Conservation (phyloP, 2,329 filamentous ascomycete species). For the Exophiala viscosa region DNA sequence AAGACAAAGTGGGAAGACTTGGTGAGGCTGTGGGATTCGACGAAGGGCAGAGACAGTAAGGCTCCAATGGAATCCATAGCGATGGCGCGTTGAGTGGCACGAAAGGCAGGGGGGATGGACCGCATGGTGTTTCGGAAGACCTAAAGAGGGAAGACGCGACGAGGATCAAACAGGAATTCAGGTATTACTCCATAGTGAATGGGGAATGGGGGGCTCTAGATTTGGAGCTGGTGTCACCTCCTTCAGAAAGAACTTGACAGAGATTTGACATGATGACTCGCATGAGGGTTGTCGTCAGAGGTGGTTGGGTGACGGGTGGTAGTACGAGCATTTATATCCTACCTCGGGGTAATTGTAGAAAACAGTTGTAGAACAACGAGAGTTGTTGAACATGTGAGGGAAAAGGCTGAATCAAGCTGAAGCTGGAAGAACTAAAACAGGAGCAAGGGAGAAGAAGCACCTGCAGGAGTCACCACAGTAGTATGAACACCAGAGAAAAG, state of each 20-base stretch:
- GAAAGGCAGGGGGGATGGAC: conserved; percentile 15
- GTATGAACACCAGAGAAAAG: too few species aligned
- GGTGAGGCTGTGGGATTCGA: conserved; percentile 1
- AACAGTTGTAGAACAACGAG: too few species aligned
- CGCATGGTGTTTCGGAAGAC: conserved; percentile 20
- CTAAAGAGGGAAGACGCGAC: conserved; percentile 16
- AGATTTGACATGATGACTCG: conserved; percentile 8
- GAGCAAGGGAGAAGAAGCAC: too few species aligned
- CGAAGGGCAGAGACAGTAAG: conserved; percentile 13
- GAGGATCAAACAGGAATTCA: conserved; percentile 10
- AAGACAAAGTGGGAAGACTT: background rate
- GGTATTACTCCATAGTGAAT: background rate
- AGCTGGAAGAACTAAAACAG: too few species aligned
- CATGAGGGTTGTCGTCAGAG: conserved; percentile 9
- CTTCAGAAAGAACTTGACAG: conserved; percentile 10
- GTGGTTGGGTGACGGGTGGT: conserved; percentile 8
- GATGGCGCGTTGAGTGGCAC: conserved; percentile 17
- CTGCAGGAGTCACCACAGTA: too few species aligned
- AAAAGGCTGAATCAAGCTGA: too few species aligned
- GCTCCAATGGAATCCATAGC: background rate
- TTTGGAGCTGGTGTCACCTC: background rate
- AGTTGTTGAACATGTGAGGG: too few species aligned
- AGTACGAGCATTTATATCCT: conserved; percentile 1
- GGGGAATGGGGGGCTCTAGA: background rate
- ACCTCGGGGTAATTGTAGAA: too few species aligned